Percentiles rank a stretch among this genome's conserved stretches.
Evolutionary conservation across 139 green algal genomes (phyloP).

Genomic region (Trebouxia sp.): DNA sequence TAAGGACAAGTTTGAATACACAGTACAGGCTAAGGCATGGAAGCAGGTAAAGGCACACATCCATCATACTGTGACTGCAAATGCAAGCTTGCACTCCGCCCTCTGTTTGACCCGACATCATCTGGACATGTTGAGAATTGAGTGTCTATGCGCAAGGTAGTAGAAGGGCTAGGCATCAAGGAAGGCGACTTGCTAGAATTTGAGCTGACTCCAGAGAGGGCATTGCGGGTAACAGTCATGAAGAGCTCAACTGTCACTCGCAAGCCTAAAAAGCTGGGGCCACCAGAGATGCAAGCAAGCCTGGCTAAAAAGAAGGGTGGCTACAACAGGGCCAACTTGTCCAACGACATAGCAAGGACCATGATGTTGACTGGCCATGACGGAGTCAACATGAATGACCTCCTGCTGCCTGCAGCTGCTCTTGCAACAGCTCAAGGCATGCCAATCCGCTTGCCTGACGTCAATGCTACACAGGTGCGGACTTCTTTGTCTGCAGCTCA

Average conservation of each 20-base stretch:
- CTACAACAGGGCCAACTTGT: neutral
- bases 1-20: conserved; percentile 58
- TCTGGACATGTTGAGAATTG: too few species aligned
- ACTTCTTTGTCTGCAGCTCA: too few species aligned
- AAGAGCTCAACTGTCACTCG: conserved; percentile 20
- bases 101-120: too few species aligned
- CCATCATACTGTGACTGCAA: neutral
- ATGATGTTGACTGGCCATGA: conserved; percentile 18
- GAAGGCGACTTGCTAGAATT: conserved; percentile 28
- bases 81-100: neutral
- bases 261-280: conserved; percentile 11
- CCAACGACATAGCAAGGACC: neutral
- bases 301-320: conserved; percentile 18
- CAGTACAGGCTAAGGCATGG: conserved; percentile 36
- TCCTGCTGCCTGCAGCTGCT: neutral
- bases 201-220: conserved; percentile 16
- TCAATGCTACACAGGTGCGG: conserved; percentile 19
- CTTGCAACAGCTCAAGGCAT: neutral
- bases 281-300: conserved; percentile 12
- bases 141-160: too few species aligned
- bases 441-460: conserved; percentile 8
- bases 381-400: conserved; percentile 1
- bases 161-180: neutral
- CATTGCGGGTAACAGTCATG: conserved; percentile 12
- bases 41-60: neutral